Percentiles rank a stretch among this genome's conserved stretches.
These are phyloP conservation scores for Magnolia kwangsiensis DNA, from an alignment of 164 flowering plant genomes.

Conservation along the genomic window DNA sequence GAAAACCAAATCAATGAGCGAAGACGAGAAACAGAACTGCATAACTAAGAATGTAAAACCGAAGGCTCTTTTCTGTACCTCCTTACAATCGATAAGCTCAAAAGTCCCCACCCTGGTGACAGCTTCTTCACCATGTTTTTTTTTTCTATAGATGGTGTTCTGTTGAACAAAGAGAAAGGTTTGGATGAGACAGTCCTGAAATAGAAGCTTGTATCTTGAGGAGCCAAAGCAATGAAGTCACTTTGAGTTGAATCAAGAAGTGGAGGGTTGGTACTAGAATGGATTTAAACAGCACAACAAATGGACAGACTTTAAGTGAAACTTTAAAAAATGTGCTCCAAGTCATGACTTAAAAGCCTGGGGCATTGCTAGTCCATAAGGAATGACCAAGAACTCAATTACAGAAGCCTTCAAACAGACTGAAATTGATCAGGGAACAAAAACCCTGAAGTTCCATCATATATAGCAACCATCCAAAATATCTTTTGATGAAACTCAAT, in stretches of 20 bases:
- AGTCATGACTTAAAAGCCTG: too few species aligned
- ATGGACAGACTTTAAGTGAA: background rate
- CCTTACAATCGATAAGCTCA: conserved; percentile 51
- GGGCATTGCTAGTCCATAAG: too few species aligned
- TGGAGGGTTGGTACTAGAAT: background rate
- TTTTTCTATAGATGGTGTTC: conserved; percentile 32
- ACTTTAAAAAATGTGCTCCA: too few species aligned
- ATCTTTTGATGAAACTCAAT: too few species aligned
- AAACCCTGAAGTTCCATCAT: too few species aligned
- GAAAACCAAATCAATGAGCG: background rate
- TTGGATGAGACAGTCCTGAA: conserved; percentile 32
- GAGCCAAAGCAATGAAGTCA: conserved; percentile 7
- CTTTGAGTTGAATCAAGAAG: conserved; percentile 4
- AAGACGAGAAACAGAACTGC: conserved; percentile 12
- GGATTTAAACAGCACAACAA: background rate
- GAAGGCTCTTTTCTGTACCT: conserved; percentile 35
- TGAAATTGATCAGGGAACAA: too few species aligned
- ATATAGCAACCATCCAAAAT: too few species aligned
- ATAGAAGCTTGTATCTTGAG: conserved; percentile 9
- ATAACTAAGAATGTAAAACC: conserved; percentile 1
- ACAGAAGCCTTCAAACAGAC: too few species aligned
- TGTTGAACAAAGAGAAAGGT: conserved; percentile 36
- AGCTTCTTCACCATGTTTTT: conserved; percentile 37
- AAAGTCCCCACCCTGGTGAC: conserved; percentile 45
- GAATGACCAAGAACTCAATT: too few species aligned